Base-by-base conservation (phyloP, 306 rosid species). In the Gastrolobium villosum region DNA sequence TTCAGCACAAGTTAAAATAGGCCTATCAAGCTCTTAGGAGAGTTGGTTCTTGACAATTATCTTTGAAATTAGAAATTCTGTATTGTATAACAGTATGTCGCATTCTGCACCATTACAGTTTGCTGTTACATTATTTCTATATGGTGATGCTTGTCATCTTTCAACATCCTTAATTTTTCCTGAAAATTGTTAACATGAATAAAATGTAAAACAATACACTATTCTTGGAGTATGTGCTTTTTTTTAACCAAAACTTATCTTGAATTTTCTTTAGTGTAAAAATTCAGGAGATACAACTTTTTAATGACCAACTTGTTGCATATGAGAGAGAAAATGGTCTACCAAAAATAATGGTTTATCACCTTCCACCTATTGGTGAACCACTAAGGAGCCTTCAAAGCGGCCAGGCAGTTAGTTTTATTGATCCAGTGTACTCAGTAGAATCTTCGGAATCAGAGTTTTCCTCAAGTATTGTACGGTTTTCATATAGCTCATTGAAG, bases 261-360 rank as follows among this genome's bases (percentile, higher is more conserved):
- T 54, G 79, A 65, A 36, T 57, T 78, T 76, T 87, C 70, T 92
- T 62, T 82, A 92, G 99, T 69, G 87, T 90, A 32, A 94, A 90
- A 82, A 86, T 94, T 86, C 97, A 90, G 93, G 93, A 82, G 70
- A 83, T 90, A 48, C 85, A 86, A 57, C 97, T 94, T 35, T 94
- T 88, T 84, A 88, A 43, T 43, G 84, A 90, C 73, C 90, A 94
- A 72, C 86, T 94, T 32, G 93, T 89, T 57, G 86, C 87, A 11
- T 77, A 81, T 75, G 97, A 88, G 84, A 90, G 97, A 71, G 97
- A 92, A 88, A 86, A 88, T 46, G 97, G 97, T 68, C 93, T 92
- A 28, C 99, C 48, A 79, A 94, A 88, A 83, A 56, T 94, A 70
- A 86, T 70, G 64, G 78, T 90, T 77, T 83, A 90, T 88, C 80